These are phyloP conservation scores for Handroanthus guayacan DNA, from an alignment of 257 asterid genomes.

Conservation along the genomic window DNA sequence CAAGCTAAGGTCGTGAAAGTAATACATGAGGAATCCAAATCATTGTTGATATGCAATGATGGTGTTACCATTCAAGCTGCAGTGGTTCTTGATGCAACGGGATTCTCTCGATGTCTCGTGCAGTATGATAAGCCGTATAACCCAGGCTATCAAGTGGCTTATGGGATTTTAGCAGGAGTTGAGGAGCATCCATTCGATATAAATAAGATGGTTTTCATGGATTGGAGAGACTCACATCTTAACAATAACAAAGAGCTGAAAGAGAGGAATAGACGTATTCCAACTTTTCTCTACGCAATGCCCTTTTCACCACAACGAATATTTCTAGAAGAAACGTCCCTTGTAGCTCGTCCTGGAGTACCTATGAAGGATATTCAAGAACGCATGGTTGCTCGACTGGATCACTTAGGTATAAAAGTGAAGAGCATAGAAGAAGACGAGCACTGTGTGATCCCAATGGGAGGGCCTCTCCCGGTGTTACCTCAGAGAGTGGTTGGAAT, in stretches of 20 bases:
- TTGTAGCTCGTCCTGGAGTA: conserved; percentile 96
- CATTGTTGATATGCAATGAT: conserved; percentile 80
- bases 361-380: conserved; percentile 87
- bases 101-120: conserved; percentile 85
- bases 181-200: conserved; percentile 89
- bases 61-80: conserved; percentile 88
- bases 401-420: conserved; percentile 84
- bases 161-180: conserved; percentile 94
- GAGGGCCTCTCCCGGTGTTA: conserved; percentile 92
- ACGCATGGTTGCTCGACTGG: conserved; percentile 87
- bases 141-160: conserved; percentile 98
- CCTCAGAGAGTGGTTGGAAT: conserved; percentile 95
- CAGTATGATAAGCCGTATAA: conserved; percentile 93
- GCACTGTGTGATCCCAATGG: conserved; percentile 95
- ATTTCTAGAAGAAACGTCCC: conserved; percentile 96
- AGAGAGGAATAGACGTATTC: conserved; percentile 75
- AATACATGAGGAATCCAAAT: conserved; percentile 84
- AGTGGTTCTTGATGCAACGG: conserved; percentile 98
- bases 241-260: conserved; percentile 54
- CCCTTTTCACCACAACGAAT: conserved; percentile 85
- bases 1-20: conserved; percentile 94
- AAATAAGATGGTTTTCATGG: conserved; percentile 97
- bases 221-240: conserved; percentile 95
- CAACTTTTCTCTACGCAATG: conserved; percentile 96
- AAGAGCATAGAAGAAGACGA: conserved; percentile 95